A percentile compares a stretch with the other conserved stretches of the same genome.
These are phyloP conservation scores for Russula vinacea DNA, from an alignment of 768 basidiomycete species.

Conservation along the genomic window DNA sequence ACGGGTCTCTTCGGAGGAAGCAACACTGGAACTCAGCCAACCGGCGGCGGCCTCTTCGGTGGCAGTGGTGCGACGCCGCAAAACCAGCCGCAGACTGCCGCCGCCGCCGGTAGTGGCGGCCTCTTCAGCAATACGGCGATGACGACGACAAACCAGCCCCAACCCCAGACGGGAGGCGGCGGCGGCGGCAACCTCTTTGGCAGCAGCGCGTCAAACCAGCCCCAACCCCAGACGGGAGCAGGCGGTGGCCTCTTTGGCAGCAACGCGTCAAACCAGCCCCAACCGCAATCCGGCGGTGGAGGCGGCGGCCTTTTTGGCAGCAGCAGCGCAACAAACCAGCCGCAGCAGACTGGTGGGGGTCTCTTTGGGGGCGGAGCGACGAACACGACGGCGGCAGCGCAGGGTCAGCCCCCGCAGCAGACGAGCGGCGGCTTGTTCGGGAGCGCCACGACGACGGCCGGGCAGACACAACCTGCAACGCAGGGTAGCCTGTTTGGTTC, in stretches of 20 bases:
- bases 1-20: conserved; percentile 10
- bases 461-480: conserved; percentile 17
- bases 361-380: background rate
- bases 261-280: conserved; percentile 3
- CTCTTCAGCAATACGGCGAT: conserved; percentile 30
- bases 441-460: conserved; percentile 20
- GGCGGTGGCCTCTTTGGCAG: conserved; percentile 16
- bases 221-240: background rate
- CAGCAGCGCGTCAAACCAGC: background rate
- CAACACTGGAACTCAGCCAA: conserved; percentile 18
- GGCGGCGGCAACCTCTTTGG: conserved; percentile 33
- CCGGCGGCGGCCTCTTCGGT: conserved; percentile 32
- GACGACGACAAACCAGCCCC: background rate
- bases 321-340: conserved; percentile 8
- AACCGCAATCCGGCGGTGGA: conserved; percentile 13
- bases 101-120: conserved; percentile 29
- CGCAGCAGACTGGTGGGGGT: conserved; percentile 28
- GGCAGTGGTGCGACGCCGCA: conserved; percentile 9
- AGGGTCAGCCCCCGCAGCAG: background rate
- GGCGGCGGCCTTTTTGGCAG: conserved; percentile 21
- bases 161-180: background rate
- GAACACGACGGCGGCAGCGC: background rate
- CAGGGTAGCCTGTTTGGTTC: conserved; percentile 32
- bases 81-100: conserved; percentile 1
- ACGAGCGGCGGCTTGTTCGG: conserved; percentile 35